A percentile compares a stretch with the other conserved stretches of the same genome.
Conservation (phyloP, 768 basidiomycete genomes). For the Termitomyces bulborhizus region DNA sequence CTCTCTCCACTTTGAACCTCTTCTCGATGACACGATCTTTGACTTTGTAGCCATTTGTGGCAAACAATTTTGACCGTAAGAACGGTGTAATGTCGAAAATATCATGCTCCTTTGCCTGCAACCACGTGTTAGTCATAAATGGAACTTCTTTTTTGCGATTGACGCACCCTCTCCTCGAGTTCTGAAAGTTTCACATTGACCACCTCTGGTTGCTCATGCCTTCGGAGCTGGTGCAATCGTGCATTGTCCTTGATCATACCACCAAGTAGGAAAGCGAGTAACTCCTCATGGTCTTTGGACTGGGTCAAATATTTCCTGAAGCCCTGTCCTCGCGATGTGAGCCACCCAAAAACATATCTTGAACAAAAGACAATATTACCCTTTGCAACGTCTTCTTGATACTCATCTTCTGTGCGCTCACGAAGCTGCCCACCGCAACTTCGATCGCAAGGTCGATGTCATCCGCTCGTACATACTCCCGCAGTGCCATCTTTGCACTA, state of each 20-base stretch:
- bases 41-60: slow-evolving; percentile 82
- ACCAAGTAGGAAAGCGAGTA: slow-evolving; percentile 91
- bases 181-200: slow-evolving; percentile 75
- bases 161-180: slow-evolving; percentile 78
- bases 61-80: slow-evolving; percentile 78
- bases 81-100: slow-evolving; percentile 89
- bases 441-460: slow-evolving; percentile 98
- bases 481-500: slow-evolving; percentile 95
- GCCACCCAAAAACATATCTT: neutral
- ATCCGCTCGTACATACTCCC: slow-evolving; percentile 93
- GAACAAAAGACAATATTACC: slow-evolving; percentile 37
- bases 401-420: slow-evolving; percentile 94
- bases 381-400: slow-evolving; percentile 97
- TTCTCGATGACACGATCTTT: slow-evolving; percentile 68
- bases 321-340: slow-evolving; percentile 40
- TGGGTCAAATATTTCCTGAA: slow-evolving; percentile 98
- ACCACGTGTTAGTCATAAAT: slow-evolving; percentile 1
- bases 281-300: slow-evolving; percentile 92
- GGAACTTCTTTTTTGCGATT: neutral
- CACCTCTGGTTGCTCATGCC: slow-evolving; percentile 69
- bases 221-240: slow-evolving; percentile 73
- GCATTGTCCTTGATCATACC: slow-evolving; percentile 91
- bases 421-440: slow-evolving; percentile 91
- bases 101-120: slow-evolving; percentile 91
- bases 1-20: slow-evolving; percentile 50